Evolutionary conservation across 2,329 filamentous ascomycete genomes (phyloP).

Genomic region (Colletotrichum sp.): DNA sequence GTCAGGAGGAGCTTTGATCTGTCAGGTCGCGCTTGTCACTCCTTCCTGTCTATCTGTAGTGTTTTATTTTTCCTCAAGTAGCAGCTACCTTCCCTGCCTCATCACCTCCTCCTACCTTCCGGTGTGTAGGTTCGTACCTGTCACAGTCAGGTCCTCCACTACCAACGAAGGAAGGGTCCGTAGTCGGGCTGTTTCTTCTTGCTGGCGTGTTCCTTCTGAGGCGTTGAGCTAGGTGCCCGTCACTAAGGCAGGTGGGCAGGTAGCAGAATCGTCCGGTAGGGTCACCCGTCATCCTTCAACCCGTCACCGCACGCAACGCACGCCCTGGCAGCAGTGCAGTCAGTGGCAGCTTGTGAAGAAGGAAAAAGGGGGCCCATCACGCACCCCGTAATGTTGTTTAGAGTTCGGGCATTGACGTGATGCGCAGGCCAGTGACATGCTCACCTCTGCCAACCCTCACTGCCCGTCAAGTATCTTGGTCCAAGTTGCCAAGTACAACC

Average conservation of each 20-base stretch:
- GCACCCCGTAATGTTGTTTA: neutral
- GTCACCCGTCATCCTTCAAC: neutral
- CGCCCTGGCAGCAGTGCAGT: neutral
- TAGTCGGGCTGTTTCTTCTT: neutral
- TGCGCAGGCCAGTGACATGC: conserved; percentile 1
- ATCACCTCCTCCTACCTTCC: neutral
- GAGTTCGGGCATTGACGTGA: conserved; percentile 18
- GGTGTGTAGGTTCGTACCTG: neutral
- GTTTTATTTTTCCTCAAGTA: too few relatives aligned
- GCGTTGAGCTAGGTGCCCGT: neutral
- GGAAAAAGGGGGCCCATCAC: neutral
- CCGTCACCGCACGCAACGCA: neutral
- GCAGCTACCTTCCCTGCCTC: neutral
- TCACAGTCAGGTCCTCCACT: neutral
- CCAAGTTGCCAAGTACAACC: neutral
- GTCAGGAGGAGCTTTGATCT: neutral
- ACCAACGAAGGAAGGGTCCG: neutral
- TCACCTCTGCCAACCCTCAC: neutral
- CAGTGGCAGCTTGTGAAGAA: neutral
- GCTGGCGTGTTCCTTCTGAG: neutral
- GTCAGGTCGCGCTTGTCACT: neutral
- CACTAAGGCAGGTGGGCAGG: neutral
- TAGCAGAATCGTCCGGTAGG: neutral
- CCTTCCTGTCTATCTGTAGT: neutral
- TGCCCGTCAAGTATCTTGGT: neutral